Evolutionary conservation across 176 grass and related monocot genomes (phyloP).

Genomic region (Secale cereale): DNA sequence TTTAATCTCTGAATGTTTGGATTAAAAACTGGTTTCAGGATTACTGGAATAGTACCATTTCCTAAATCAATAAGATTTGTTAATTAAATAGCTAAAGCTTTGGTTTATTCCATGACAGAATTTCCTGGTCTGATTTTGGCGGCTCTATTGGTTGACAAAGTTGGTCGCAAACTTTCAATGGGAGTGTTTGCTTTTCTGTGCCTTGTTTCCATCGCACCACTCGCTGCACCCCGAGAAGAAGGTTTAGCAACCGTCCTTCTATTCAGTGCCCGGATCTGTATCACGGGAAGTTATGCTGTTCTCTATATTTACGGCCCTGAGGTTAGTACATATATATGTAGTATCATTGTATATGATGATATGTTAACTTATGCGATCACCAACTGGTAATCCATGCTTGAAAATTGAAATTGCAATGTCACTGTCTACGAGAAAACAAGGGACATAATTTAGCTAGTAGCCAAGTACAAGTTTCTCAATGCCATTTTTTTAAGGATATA

Average conservation of each 20-base stretch:
- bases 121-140: conserved; percentile 62
- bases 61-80: not conserved
- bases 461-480: conserved; percentile 10
- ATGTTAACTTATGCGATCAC: not conserved
- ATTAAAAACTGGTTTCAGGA: conserved; percentile 1
- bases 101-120: conserved; percentile 40
- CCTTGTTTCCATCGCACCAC: conserved; percentile 49
- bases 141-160: conserved; percentile 54
- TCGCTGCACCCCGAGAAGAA: conserved; percentile 48
- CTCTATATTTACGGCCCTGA: conserved; percentile 58
- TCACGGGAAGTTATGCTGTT: conserved; percentile 44
- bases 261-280: conserved; percentile 61
- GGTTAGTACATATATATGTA: conserved; percentile 35
- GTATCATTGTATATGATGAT: not conserved
- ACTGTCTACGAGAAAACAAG: not conserved
- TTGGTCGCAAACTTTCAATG: conserved; percentile 68
- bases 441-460: conserved; percentile 19
- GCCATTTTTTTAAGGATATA: not conserved
- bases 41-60: not conserved
- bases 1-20: not conserved
- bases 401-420: not conserved
- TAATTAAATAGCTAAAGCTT: not conserved
- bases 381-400: not conserved
- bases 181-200: conserved; percentile 47
- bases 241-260: conserved; percentile 50